Evolutionary conservation across 768 basidiomycete species (phyloP), one percentile per base, ranked within the genome.

Genomic region (Xerocomellus amylosporus): DNA sequence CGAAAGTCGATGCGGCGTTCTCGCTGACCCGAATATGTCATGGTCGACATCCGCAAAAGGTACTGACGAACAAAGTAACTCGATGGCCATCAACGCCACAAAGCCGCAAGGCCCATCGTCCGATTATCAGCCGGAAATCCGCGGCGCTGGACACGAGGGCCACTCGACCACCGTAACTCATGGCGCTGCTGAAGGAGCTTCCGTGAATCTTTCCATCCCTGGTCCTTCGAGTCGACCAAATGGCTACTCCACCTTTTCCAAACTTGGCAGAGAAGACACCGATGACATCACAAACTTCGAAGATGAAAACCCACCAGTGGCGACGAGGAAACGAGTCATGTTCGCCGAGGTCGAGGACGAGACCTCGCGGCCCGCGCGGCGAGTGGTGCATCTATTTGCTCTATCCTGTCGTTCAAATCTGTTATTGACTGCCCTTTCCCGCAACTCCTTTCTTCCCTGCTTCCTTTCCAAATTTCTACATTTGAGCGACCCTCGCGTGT

Each of bases 261-360:
- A 56, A 49, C 60, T 68, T 0, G 58, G 59, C 30, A 59, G 58
- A 55, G 61, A 58, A 65, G 70, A 65, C 54, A 59, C 58, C 59
- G 66, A 67, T 14, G 69, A 71, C 36, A 61, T 56, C 61, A 58
- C 53, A 51, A 42, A 51, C 46, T 62, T 58, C 58, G 66, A 66
- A 31, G 56, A 71, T 24, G 62, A 62, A 31, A 41, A 38, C 6
- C 47, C 34, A 33, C 48, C 53, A 31, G 57, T 59, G 51, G 55
- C 55, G 31, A 63, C 59, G 55, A 60, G 58, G 47, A 64, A 70
- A 56, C 59, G 70, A 7, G 61, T 55, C 38, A 45, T 58, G 56
- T 60, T 64, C 51, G 43, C 63, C 51, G 65, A 62, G 8, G 53
- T 47, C 48, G 63, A 66, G 36, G 55, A 53, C 14, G 71, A 57